Percentiles rank a stretch among this genome's conserved stretches.
These are phyloP conservation scores for Vigna unguiculata DNA, from an alignment of 306 rosid genomes.

Conservation along the genomic window DNA sequence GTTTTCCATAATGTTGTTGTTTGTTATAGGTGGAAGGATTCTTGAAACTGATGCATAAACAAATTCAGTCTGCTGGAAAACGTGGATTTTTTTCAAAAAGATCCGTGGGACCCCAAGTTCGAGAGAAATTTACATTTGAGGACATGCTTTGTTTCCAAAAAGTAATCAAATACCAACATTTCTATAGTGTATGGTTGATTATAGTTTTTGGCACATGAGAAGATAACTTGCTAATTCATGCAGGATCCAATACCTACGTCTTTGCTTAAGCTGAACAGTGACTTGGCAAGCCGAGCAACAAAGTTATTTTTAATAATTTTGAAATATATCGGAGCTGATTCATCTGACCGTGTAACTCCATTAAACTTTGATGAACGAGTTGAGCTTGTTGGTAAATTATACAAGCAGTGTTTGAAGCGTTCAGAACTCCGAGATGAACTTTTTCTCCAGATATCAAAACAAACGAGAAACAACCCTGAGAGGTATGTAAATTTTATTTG, in stretches of 20 bases:
- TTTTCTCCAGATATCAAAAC: constrained; percentile 89
- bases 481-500: constrained; percentile 56
- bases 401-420: constrained; percentile 90
- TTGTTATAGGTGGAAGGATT: constrained; percentile 88
- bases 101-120: constrained; percentile 76
- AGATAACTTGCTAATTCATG: constrained; percentile 31
- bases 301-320: constrained; percentile 83
- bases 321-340: constrained; percentile 92
- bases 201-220: constrained; percentile 6
- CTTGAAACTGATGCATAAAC: constrained; percentile 89
- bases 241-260: constrained; percentile 96
- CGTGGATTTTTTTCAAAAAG: constrained; percentile 93
- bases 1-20: constrained; percentile 22
- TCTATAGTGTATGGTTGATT: not conserved
- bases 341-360: constrained; percentile 71
- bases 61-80: constrained; percentile 94
- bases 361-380: constrained; percentile 79
- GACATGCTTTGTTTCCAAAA: constrained; percentile 97
- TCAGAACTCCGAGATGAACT: constrained; percentile 95
- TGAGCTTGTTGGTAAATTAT: constrained; percentile 83
- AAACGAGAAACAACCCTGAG: constrained; percentile 91
- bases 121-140: constrained; percentile 83
- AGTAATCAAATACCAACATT: constrained; percentile 52
- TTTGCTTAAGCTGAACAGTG: constrained; percentile 76
- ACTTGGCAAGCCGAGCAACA: constrained; percentile 83